Base-by-base conservation (phyloP, 768 basidiomycete species). In the Auricularia sp. region DNA sequence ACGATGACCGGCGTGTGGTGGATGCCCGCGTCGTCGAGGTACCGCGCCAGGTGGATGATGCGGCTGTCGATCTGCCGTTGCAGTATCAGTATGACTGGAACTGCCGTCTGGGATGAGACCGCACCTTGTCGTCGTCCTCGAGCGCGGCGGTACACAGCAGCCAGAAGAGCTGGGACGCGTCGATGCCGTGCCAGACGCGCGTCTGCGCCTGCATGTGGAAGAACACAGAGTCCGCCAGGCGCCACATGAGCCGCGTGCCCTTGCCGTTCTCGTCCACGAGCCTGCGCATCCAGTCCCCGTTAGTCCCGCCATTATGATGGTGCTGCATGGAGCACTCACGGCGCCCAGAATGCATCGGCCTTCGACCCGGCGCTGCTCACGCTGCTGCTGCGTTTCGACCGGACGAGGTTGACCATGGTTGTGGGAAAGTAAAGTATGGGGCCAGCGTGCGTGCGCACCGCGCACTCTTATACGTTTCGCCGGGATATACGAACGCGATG, bases 131-230 rank as follows among this genome's bases (percentile, higher is more conserved):
- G 23, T 59, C 56, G 56, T 29, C 29, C 56, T 59, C 56, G 21
- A 59, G 4, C 29, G 56, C 56, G 14, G 56, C 56, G 21, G 56
- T 59, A 18, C 56, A 34, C 29, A 59, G 56, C 7, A 59, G 56
- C 56, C 56, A 59, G 56, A 33, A 59, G 56, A 59, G 56, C 56
- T 59, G 56, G 29, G 56, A 59, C 29, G 56, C 56, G 33, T 59
- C 56, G 56, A 59, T 59, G 34, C 56, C 56, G 56, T 59, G 56
- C 56, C 56, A 59, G 14, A 59, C 56, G 16, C 56, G 23, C 56
- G 29, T 29, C 34, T 29, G 23, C 56, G 23, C 56, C 56, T 59
- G 56, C 56, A 59, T 59, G 56, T 59, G 34, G 56, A 59, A 59
- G 34, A 59, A 59, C 56, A 59, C 56, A 6, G 56, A 23, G 56